Evolutionary conservation across 2,329 filamentous ascomycete species (phyloP), one percentile per base, ranked within the genome.

Genomic region (Fusarium keratoplasticum): DNA sequence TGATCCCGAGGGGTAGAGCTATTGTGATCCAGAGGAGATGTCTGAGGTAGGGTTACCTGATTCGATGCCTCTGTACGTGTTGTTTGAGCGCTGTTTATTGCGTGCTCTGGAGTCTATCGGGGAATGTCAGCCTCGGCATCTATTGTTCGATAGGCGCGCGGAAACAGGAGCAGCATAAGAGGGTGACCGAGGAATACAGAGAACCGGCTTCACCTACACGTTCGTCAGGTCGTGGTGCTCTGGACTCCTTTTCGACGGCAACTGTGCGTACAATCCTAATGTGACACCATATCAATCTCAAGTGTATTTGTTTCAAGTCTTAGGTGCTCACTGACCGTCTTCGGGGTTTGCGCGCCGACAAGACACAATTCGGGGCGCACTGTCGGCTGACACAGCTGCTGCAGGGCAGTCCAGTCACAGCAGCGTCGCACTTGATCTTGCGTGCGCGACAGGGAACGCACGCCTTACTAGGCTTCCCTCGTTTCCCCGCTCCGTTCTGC

Each of bases 371-470:
- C 0, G 38, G 60, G 0, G 33, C 25, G 8, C 62, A 69, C 6
- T 69, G 64, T 27, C 69, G 69, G n/a, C 64, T 66, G 6, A 64
- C 52, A 25, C 74, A 76, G 40, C 62, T 67, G 29, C 69, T 64
- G 2, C 74, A 76, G 11, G 74, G 74, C 6, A 73, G 16, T 0
- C 74, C 74, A 9, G 57, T 52, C 0, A 55, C 54, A 5, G 71
- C 47, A 20, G 74, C 74, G 52, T 76, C 68, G 13, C 74, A 76
- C 29, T 76, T 76, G 13, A 73, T 60, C 50, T 76, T 76, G 31
- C 74, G 74, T 7, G 61, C 27, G 27, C 69, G 67, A 25, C 74
- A 76, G 2, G 74, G 74, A 7, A 67, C 61, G 11, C 74, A 76
- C 0, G 74, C 69, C 27, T 76, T 76, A 52, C 66, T 76, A 1